Percentiles rank a stretch among this genome's conserved stretches.
phyloP scores from a whole-genome alignment of 2,329 filamentous ascomycete genomes.

The Emmonsia crescens region DNA sequence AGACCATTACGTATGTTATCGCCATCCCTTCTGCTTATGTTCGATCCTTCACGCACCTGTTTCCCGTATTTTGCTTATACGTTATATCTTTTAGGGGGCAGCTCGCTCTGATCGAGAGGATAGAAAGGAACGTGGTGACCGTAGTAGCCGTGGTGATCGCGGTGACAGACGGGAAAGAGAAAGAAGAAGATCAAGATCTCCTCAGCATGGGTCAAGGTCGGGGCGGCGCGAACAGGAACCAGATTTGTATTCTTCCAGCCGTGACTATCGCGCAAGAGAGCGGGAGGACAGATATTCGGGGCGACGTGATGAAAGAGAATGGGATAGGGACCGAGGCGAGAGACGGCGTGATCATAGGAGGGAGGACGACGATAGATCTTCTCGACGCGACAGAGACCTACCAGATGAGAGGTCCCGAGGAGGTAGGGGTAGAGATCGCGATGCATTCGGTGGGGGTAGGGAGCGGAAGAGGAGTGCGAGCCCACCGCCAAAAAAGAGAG shows the following conservation, averaged over 20 bases:
- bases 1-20: conserved; percentile 16
- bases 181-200: conserved; percentile 75
- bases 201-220: conserved; percentile 57
- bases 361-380: conserved; percentile 54
- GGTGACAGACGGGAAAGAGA: conserved; percentile 42
- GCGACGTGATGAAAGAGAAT: conserved; percentile 60
- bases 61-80: conserved; percentile 17
- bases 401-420: conserved; percentile 50
- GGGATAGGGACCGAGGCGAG: conserved; percentile 59
- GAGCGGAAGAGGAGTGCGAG: conserved; percentile 63
- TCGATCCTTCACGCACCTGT: neutral
- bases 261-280: conserved; percentile 84
- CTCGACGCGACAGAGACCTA: conserved; percentile 47
- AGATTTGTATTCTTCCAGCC: conserved; percentile 86
- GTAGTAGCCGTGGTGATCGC: conserved; percentile 25
- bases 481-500: conserved; percentile 77
- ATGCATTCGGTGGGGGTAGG: conserved; percentile 37
- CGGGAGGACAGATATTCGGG: conserved; percentile 83
- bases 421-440: conserved; percentile 24
- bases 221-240: conserved; percentile 62
- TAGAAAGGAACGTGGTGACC: conserved; percentile 19
- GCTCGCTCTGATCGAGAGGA: conserved; percentile 39
- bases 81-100: conserved; percentile 23
- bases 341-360: conserved; percentile 51
- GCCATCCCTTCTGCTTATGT: neutral